Conservation (phyloP, 441 rosid species). For the Syzygium syzygioides region DNA sequence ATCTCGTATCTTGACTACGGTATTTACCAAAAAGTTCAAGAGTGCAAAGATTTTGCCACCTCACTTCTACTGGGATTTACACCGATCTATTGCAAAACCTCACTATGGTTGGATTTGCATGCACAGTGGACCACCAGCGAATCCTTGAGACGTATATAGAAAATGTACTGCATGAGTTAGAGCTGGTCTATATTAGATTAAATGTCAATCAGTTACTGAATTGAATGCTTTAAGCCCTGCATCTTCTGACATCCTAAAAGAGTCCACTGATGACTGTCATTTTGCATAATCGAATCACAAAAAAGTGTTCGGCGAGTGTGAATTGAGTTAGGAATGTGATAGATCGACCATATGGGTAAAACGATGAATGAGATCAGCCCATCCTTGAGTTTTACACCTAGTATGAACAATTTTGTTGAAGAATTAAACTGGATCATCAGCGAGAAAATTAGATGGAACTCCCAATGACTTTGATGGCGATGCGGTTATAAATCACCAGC, state of each 20-base stretch:
- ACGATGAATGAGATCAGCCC: not conserved
- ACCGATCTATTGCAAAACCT: not conserved
- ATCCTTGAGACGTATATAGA: not conserved
- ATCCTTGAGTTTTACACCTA: not conserved
- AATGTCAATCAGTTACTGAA: not conserved
- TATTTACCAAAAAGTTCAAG: too few species aligned
- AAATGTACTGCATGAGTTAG: not conserved
- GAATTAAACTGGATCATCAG: not conserved
- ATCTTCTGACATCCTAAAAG: not conserved
- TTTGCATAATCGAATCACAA: not conserved
- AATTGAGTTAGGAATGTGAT: not conserved
- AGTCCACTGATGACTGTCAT: not conserved
- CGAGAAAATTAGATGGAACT: not conserved
- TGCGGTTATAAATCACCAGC: not conserved
- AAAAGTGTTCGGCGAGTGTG: not conserved
- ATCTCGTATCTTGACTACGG: not conserved
- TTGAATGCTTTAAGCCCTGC: not conserved
- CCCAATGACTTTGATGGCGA: rapidly evolving
- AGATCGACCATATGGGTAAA: rapidly evolving
- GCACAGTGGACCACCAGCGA: rapidly evolving
- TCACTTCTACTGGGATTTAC: not conserved
- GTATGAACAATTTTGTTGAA: not conserved
- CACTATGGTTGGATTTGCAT: not conserved
- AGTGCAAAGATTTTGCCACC: not conserved
- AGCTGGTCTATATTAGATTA: not conserved